Percentiles rank a stretch among this genome's conserved stretches.
These are phyloP conservation scores for Myriosclerotinia curreyana DNA, from an alignment of 2,329 filamentous ascomycete species.

Conservation along the genomic window DNA sequence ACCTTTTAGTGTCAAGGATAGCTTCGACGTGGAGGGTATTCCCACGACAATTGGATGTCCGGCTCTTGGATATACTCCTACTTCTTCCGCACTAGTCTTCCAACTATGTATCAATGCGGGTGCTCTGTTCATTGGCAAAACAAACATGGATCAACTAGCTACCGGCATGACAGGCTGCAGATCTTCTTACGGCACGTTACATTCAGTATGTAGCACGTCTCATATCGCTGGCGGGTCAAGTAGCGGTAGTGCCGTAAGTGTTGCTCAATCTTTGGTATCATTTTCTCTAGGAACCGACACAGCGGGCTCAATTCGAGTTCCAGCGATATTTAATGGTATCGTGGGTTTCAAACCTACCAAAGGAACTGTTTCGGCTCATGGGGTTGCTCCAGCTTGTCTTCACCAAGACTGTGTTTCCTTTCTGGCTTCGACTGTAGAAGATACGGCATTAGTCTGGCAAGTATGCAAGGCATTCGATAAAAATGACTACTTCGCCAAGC, in stretches of 20 bases:
- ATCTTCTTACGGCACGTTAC: conserved; percentile 50
- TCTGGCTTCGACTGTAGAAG: conserved; percentile 45
- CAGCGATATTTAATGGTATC: conserved; percentile 50
- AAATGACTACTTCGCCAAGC: conserved; percentile 49
- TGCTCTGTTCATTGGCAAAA: conserved; percentile 56
- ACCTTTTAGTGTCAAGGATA: conserved; percentile 51
- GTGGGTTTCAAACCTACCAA: conserved; percentile 50
- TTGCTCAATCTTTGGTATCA: conserved; percentile 49
- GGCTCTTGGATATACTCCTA: conserved; percentile 47
- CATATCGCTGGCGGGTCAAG: conserved; percentile 54
- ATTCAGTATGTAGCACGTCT: conserved; percentile 47
- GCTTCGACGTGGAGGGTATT: conserved; percentile 47
- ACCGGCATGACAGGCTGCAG: conserved; percentile 56
- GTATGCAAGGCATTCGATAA: conserved; percentile 46
- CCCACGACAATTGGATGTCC: conserved; percentile 48
- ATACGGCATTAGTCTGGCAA: conserved; percentile 50
- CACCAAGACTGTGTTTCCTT: conserved; percentile 54
- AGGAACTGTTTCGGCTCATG: conserved; percentile 47
- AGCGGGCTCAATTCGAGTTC: conserved; percentile 51
- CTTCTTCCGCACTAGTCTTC: conserved; percentile 46
- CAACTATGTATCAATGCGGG: conserved; percentile 49
- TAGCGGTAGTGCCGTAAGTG: conserved; percentile 51
- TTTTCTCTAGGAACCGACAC: conserved; percentile 55
- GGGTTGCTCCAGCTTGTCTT: conserved; percentile 50
- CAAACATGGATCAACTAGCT: conserved; percentile 53